Conservation (phyloP, 1,139 yeast genomes). For the Scheffersomyces illinoinensis region DNA sequence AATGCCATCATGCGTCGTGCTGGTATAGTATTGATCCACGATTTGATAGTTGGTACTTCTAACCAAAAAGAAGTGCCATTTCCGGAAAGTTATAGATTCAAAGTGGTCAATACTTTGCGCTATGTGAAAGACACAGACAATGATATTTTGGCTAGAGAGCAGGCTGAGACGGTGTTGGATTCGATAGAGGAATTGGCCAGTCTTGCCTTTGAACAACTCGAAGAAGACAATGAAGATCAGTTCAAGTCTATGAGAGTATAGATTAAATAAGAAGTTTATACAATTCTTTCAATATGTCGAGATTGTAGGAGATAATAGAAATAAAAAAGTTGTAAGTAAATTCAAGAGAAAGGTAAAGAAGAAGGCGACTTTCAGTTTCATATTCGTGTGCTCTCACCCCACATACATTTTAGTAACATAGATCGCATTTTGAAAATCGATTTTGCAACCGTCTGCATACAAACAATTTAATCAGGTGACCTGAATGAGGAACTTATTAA, state of each 20-base stretch:
- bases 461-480: not conserved
- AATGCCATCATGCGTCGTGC: constrained; percentile 67
- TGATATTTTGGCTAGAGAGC: constrained; percentile 62
- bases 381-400: too few species aligned
- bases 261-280: too few species aligned
- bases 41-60: constrained; percentile 53
- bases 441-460: not conserved
- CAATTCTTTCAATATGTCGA: too few species aligned
- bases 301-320: too few species aligned
- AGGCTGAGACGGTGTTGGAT: constrained; percentile 47
- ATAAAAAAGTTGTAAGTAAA: too few species aligned
- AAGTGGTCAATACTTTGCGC: constrained; percentile 41
- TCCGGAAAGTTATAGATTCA: constrained; percentile 47
- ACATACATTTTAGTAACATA: not conserved
- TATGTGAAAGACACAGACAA: constrained; percentile 49
- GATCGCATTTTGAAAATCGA: too few species aligned
- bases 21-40: constrained; percentile 69
- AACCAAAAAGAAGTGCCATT: constrained; percentile 46
- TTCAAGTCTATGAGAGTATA: not conserved
- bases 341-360: too few species aligned
- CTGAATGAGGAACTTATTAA: not conserved
- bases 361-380: too few species aligned
- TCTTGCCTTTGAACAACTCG: constrained; percentile 10
- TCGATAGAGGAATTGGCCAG: constrained; percentile 40
- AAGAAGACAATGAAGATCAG: not conserved